Evolutionary conservation across 805 yeast genomes (phyloP), one percentile per base, ranked within the genome.

Genomic region (Grigorovia yakushimaensis): DNA sequence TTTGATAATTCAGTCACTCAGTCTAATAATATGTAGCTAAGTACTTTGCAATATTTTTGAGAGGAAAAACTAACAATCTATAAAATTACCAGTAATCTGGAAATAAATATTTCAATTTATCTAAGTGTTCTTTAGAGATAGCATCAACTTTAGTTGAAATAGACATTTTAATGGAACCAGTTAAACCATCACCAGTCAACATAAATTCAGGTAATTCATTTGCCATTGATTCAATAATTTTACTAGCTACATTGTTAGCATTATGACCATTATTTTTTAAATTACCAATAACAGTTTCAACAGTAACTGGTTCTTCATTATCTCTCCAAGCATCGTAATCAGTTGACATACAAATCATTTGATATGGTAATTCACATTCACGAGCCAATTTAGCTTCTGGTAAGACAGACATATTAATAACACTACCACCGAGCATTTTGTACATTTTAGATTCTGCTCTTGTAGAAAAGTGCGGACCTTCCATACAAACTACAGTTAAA

Each of bases 271-370:
- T 93, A 50, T 95, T 93, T 61, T 78, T 78, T 62, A 91, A 75
- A 65, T 93, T 86, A 47, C 95, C 88, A 44, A 93, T 88, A 39
- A 93, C 96, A 4, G 95, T 84, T 69, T 89, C 97, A n/a, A 93
- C 98, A 8, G 98, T 89, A 43, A 93, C 99, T 2, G 98, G 91
- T 61, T 91, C 97, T 62, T 82, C 98, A 46, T 78, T 79, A 59
- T 84, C 95, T 62, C 88, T 85, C 99, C 99, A 93, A 21, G 98
- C 95, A 64, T 93, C 99, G 68, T 93, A 93, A 67, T 93, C 99
- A 3, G 99, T 93, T 1, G 95, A 83, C 99, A 93, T 93, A 69
- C 99, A 93, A 54, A 93, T 77, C 97, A 93, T 93, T 68, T 91
- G 98, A 69, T 93, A 93, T 24, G 95, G 76, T 54, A 93, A 82